These are phyloP conservation scores for Syncephalastrum contaminatum DNA, from an alignment of 371 early-diverging fungal species.

Conservation along the genomic window DNA sequence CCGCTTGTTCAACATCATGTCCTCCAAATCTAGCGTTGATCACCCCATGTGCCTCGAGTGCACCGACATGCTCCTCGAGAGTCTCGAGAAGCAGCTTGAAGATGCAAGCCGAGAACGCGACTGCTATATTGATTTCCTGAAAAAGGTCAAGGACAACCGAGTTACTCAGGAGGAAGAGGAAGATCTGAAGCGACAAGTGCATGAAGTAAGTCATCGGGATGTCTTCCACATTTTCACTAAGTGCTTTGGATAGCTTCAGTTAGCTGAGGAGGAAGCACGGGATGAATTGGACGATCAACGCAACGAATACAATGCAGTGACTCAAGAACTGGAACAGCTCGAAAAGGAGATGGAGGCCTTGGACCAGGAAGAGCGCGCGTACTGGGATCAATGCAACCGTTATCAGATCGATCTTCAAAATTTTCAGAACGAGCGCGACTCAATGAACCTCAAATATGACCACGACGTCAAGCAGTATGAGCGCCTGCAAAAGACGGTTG, in stretches of 20 bases:
- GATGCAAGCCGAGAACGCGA: slow-evolving; percentile 74
- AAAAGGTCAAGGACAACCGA: slow-evolving; percentile 52
- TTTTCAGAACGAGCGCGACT: slow-evolving; percentile 79
- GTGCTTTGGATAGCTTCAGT: slow-evolving; percentile 31
- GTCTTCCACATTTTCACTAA: neutral
- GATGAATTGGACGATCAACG: slow-evolving; percentile 58
- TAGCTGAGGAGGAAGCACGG: slow-evolving; percentile 53
- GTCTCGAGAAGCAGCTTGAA: slow-evolving; percentile 65
- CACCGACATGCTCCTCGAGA: slow-evolving; percentile 72
- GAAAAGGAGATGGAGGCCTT: slow-evolving; percentile 63
- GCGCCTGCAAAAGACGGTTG: slow-evolving; percentile 85
- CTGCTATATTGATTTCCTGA: slow-evolving; percentile 72
- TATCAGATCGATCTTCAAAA: slow-evolving; percentile 59
- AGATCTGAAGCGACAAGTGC: slow-evolving; percentile 44
- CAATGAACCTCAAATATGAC: slow-evolving; percentile 76
- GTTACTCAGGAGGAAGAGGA: slow-evolving; percentile 52
- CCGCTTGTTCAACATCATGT: slow-evolving; percentile 71
- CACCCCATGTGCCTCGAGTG: slow-evolving; percentile 93
- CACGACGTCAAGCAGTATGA: slow-evolving; percentile 77
- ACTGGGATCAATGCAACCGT: slow-evolving; percentile 78
- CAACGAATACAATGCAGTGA: slow-evolving; percentile 56
- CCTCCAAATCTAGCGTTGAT: slow-evolving; percentile 67
- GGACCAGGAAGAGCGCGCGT: slow-evolving; percentile 63
- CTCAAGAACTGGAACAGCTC: slow-evolving; percentile 56
- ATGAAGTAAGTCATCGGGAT: slow-evolving; percentile 35